These are phyloP conservation scores for Microsporum canis DNA, from an alignment of 2,329 filamentous ascomycete species.

Conservation along the genomic window DNA sequence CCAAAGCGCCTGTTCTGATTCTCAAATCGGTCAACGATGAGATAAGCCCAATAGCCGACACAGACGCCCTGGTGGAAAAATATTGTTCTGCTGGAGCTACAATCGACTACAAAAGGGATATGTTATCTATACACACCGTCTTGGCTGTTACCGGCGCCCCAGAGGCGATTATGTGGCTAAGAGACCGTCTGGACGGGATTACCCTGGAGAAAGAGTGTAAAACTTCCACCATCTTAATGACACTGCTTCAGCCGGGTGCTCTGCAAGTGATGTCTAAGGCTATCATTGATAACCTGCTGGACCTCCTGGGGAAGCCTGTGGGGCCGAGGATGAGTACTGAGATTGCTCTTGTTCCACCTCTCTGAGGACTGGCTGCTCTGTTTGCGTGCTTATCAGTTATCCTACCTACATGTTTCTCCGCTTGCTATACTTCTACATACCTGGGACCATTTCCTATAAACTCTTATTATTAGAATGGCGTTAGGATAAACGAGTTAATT, in stretches of 20 bases:
- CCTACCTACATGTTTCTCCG: not conserved
- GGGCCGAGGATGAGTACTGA: not conserved
- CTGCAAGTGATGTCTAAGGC: slow-evolving; percentile 7
- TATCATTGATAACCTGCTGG: slow-evolving; percentile 7
- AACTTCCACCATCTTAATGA: slow-evolving; percentile 4
- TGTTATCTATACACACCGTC: slow-evolving; percentile 31
- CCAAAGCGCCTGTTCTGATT: slow-evolving; percentile 39
- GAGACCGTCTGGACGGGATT: slow-evolving; percentile 16
- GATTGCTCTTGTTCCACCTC: not conserved
- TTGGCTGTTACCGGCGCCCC: slow-evolving; percentile 26
- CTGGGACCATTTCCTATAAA: not conserved
- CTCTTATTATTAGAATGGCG: not conserved
- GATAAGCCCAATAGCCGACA: slow-evolving; percentile 34
- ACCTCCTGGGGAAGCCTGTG: slow-evolving; percentile 11
- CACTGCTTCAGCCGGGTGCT: slow-evolving; percentile 7
- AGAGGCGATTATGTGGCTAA: slow-evolving; percentile 24
- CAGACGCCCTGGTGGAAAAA: slow-evolving; percentile 33
- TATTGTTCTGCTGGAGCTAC: slow-evolving; percentile 35
- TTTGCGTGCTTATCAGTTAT: not conserved
- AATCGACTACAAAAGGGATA: slow-evolving; percentile 38
- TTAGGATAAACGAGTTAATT: not conserved
- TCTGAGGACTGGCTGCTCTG: not conserved
- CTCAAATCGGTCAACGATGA: slow-evolving; percentile 43
- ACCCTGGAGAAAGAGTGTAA: slow-evolving; percentile 4
- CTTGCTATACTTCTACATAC: not conserved